These are phyloP conservation scores for Eucalyptus virginea DNA, from an alignment of 345 rosid species.

Conservation along the genomic window DNA sequence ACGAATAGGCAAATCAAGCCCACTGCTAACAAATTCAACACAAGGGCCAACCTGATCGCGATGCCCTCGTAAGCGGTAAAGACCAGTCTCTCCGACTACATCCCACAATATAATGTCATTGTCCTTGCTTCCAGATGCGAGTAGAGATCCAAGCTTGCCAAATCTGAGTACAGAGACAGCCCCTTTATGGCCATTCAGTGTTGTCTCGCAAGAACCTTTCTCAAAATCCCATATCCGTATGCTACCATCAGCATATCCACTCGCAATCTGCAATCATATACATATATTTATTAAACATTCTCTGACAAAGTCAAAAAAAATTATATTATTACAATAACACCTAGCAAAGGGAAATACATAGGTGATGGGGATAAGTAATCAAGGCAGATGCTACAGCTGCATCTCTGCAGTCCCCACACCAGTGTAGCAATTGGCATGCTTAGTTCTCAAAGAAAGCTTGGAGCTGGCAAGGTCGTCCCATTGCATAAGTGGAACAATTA, in stretches of 20 bases:
- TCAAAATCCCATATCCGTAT: constrained; percentile 85
- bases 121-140: constrained; percentile 97
- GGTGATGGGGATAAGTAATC: neutral
- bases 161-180: constrained; percentile 68
- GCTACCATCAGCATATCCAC: constrained; percentile 79
- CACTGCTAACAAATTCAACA: neutral
- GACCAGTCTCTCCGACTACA: constrained; percentile 79
- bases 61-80: constrained; percentile 80
- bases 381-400: neutral
- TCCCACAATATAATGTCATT: constrained; percentile 91
- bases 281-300: neutral
- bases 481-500: neutral
- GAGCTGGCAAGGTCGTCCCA: neutral
- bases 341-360: neutral
- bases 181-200: constrained; percentile 77
- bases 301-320: neutral
- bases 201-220: constrained; percentile 67
- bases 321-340: neutral
- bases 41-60: constrained; percentile 68
- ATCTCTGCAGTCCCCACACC: neutral
- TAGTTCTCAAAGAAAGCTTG: neutral
- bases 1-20: neutral
- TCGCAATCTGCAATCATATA: constrained; percentile 16
- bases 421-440: neutral
- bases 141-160: constrained; percentile 55